Conservation (phyloP, 768 basidiomycete genomes). For the Leccinum arenicola region DNA sequence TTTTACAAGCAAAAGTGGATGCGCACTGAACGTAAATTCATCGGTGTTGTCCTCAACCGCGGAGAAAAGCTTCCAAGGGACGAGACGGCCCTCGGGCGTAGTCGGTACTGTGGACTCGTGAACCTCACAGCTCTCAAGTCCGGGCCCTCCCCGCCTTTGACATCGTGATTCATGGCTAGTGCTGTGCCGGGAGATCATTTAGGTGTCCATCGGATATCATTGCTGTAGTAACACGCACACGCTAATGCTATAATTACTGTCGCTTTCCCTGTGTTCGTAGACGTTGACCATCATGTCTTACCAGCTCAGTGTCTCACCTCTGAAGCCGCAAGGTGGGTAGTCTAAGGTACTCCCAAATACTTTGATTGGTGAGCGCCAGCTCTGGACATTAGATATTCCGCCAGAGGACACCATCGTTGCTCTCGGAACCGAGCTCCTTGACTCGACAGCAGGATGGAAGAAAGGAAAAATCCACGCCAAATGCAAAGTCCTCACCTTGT, state of each 20-base stretch:
- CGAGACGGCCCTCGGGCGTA: slow-evolving; percentile 68
- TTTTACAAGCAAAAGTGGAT: slow-evolving; percentile 86
- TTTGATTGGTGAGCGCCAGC: not conserved
- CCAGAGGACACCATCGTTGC: slow-evolving; percentile 54
- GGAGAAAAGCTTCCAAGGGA: slow-evolving; percentile 89
- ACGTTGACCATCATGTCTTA: slow-evolving; percentile 27
- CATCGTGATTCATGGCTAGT: slow-evolving; percentile 6
- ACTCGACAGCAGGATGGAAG: slow-evolving; percentile 60
- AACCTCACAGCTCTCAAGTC: slow-evolving; percentile 47
- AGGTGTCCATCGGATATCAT: slow-evolving; percentile 9
- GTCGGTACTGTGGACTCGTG: slow-evolving; percentile 79
- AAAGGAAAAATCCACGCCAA: slow-evolving; percentile 60
- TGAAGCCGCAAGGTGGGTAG: slow-evolving; percentile 39
- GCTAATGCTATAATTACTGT: slow-evolving; percentile 15
- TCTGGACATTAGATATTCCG: slow-evolving; percentile 49
- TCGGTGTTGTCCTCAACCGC: slow-evolving; percentile 80
- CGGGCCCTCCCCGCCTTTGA: slow-evolving; percentile 1
- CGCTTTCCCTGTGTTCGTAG: not conserved
- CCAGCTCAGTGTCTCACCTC: slow-evolving; percentile 38
- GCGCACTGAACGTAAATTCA: slow-evolving; percentile 69
- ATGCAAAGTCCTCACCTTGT: slow-evolving; percentile 53
- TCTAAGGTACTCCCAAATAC: not conserved
- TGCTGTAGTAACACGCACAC: slow-evolving; percentile 17
- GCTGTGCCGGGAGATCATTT: not conserved
- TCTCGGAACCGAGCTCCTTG: slow-evolving; percentile 53